phyloP scores from a whole-genome alignment of 129 eudicot genomes.

The Flaveria ramosissima region DNA sequence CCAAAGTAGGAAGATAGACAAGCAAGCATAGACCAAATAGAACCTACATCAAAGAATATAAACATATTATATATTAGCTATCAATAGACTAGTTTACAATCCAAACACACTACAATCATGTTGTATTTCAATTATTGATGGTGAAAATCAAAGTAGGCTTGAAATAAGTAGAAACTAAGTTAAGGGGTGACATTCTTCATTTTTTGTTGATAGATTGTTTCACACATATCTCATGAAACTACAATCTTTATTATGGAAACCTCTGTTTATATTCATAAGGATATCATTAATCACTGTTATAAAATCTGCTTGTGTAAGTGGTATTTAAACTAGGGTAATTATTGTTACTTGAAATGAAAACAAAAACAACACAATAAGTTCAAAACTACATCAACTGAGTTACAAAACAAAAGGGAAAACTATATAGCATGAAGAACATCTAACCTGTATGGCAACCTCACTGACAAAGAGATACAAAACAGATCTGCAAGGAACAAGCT shows the following conservation, averaged over 20 bases:
- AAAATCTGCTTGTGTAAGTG: conserved; percentile 5
- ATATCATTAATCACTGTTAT: neutral
- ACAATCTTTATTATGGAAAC: neutral
- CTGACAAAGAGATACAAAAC: conserved; percentile 60
- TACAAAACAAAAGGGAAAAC: conserved; percentile 1
- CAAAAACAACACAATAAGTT: neutral
- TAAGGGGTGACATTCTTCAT: neutral
- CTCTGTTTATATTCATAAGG: neutral
- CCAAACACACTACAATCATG: conserved; percentile 9
- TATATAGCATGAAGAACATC: conserved; percentile 19
- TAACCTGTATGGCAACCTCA: conserved; percentile 65
- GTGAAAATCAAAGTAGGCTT: neutral
- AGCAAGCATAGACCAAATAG: conserved; percentile 63
- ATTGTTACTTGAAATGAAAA: neutral
- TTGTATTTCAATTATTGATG: neutral
- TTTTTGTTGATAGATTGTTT: neutral
- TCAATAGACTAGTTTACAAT: neutral
- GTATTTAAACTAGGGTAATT: neutral
- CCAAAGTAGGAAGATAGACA: conserved; percentile 58
- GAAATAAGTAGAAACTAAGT: neutral
- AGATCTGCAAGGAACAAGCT: conserved; percentile 46
- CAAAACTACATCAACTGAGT: neutral
- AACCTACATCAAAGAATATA: conserved; percentile 34
- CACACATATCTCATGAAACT: neutral
- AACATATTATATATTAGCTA: neutral